Percentiles rank a stretch among this genome's conserved stretches.
Conservation (phyloP, 176 grass and related monocot genomes). For the Triticum aestivum region IWGSC_CS_RefSeq_v2.1 NC_057802.1:197529722-197530221, state of each 20-base stretch:
- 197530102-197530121: background rate
- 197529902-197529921: background rate
- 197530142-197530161: background rate
- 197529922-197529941: background rate
- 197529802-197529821: background rate
- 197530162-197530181: background rate
- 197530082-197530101: background rate
- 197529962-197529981: background rate
- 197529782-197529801: background rate
- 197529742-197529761: slow-evolving; percentile 17
- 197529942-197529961: slow-evolving; percentile 6
- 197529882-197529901: background rate
- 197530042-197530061: background rate
- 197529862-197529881: slow-evolving; percentile 14
- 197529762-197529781: background rate
- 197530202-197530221: background rate
- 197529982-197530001: background rate
- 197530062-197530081: background rate
- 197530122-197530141: background rate
- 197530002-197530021: background rate
- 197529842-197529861: slow-evolving; percentile 1
- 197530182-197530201: background rate
- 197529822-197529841: background rate
- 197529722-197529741: background rate
- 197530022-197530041: background rate